Evolutionary conservation across 1,139 yeast species (phyloP).

Genomic region (Sugiyamaella paludigena): DNA sequence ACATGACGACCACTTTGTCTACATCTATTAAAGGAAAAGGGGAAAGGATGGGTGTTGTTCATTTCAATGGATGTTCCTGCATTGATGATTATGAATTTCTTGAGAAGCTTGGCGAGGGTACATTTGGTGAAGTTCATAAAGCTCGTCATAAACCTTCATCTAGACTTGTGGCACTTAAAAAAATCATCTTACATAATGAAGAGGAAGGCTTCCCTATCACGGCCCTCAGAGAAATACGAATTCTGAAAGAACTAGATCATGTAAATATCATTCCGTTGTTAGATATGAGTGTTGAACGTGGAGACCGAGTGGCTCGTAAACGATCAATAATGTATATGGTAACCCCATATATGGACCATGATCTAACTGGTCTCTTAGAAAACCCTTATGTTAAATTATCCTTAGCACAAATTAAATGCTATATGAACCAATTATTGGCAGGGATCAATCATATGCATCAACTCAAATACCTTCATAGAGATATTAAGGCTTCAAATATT

Average conservation of each 20-base stretch:
- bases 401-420: slow-evolving; percentile 74
- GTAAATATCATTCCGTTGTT: slow-evolving; percentile 69
- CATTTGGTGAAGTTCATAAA: slow-evolving; percentile 77
- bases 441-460: slow-evolving; percentile 86
- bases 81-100: slow-evolving; percentile 26
- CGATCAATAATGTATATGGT: slow-evolving; percentile 69
- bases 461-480: slow-evolving; percentile 69
- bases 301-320: slow-evolving; percentile 30
- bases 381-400: slow-evolving; percentile 68
- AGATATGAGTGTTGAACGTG: slow-evolving; percentile 75
- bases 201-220: slow-evolving; percentile 95
- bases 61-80: slow-evolving; percentile 8
- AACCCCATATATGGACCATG: slow-evolving; percentile 90
- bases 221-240: slow-evolving; percentile 88
- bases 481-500: slow-evolving; percentile 91
- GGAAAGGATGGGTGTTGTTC: not conserved
- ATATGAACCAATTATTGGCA: slow-evolving; percentile 70
- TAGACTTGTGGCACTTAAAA: slow-evolving; percentile 78
- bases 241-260: slow-evolving; percentile 69
- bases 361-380: slow-evolving; percentile 86
- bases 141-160: slow-evolving; percentile 54
- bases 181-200: slow-evolving; percentile 74
- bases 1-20: too few species aligned
- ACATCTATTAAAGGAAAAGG: too few species aligned
- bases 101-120: slow-evolving; percentile 86